Evolutionary conservation across 192 early-diverging fungal species (phyloP).

Genomic region (Geranomyces michiganensis): DNA sequence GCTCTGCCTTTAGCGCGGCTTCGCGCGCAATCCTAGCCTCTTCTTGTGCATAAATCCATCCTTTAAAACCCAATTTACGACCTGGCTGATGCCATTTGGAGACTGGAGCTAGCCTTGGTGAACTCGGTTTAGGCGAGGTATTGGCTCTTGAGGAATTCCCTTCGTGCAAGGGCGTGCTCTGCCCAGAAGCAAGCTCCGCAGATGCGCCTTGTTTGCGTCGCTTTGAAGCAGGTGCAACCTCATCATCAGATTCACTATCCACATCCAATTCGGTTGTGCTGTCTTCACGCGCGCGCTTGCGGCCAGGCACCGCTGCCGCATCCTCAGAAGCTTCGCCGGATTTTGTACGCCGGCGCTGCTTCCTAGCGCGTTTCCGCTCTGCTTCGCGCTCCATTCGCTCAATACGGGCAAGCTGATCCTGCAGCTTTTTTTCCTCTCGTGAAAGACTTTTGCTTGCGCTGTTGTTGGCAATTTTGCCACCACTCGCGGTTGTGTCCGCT

Average conservation of each 20-base stretch:
- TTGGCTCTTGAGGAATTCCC: no score
- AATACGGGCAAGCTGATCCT: constrained; percentile 35
- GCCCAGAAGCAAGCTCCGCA: no score
- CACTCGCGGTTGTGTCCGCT: neutral
- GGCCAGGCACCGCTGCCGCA: neutral
- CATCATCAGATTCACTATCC: neutral
- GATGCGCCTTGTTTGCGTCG: neutral
- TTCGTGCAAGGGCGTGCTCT: no score
- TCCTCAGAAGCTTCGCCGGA: constrained; percentile 13
- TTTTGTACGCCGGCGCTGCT: constrained; percentile 18
- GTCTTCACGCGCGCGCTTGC: neutral
- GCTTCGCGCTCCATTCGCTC: constrained; percentile 29
- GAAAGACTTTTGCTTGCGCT: constrained; percentile 13
- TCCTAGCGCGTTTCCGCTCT: constrained; percentile 10
- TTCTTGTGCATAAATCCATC: constrained; percentile 27
- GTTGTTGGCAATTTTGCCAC: neutral
- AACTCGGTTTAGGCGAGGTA: no score
- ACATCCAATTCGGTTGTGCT: neutral
- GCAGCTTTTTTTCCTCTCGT: constrained; percentile 35
- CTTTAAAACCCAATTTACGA: constrained; percentile 16
- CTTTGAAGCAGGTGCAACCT: neutral
- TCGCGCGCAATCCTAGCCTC: constrained; percentile 21
- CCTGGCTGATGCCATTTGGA: neutral
- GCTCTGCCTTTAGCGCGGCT: neutral
- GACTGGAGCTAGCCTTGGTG: no score